phyloP scores from a whole-genome alignment of 352 stramenopile species.

The Phytophthora constricta region DNA sequence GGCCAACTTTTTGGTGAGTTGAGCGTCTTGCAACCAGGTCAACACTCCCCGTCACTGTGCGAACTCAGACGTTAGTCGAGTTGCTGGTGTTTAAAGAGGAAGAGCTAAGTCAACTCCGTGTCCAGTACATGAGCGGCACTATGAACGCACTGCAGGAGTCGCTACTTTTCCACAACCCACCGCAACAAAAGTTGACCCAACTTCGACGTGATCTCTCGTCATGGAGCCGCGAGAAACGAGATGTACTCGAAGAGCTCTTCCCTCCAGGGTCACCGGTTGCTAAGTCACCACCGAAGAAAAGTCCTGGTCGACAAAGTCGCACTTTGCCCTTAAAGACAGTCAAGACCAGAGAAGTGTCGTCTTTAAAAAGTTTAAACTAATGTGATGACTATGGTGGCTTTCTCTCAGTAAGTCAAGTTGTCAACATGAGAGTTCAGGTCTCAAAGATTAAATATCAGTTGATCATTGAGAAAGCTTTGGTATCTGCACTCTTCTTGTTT shows the following conservation, averaged over 20 bases:
- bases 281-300: too few species aligned
- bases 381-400: too few species aligned
- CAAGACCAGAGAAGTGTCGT: too few species aligned
- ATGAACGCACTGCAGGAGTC: conserved; percentile 84
- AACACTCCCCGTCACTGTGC: conserved; percentile 71
- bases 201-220: conserved; percentile 51
- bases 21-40: conserved; percentile 69
- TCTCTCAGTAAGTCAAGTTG: conserved; percentile 75
- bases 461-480: conserved; percentile 66
- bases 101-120: conserved; percentile 56
- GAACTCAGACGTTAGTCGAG: conserved; percentile 68
- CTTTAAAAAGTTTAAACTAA: too few species aligned
- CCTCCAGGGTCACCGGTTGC: too few species aligned
- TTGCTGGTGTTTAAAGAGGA: conserved; percentile 63
- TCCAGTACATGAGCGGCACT: conserved; percentile 75
- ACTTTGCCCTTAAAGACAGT: too few species aligned
- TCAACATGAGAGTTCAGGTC: conserved; percentile 77
- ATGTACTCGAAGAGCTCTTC: conserved; percentile 61
- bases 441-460: conserved; percentile 90
- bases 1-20: conserved; percentile 79
- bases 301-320: too few species aligned
- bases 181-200: conserved; percentile 77
- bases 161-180: conserved; percentile 80
- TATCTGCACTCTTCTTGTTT: background rate
- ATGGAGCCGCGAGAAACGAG: conserved; percentile 61